These are phyloP conservation scores for Xylaria sp. DNA, from an alignment of 2,329 filamentous ascomycete genomes.

Conservation along the genomic window DNA sequence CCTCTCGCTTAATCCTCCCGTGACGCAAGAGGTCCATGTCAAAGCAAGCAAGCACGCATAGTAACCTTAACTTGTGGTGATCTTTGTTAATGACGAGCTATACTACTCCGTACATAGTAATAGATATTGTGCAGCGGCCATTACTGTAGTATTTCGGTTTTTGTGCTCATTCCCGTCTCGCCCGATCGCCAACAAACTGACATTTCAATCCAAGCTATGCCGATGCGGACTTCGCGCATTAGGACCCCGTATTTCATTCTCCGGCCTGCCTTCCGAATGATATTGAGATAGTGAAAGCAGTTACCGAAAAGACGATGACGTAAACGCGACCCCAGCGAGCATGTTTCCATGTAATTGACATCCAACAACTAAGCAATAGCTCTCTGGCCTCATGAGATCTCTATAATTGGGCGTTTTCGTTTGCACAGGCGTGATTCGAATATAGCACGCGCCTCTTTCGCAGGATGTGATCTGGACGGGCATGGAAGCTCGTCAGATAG, in stretches of 20 bases:
- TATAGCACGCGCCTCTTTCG: background rate
- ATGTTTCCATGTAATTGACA: background rate
- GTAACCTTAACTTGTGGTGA: slow-evolving; percentile 3
- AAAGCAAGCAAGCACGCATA: background rate
- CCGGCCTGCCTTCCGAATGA: background rate
- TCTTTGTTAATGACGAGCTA: background rate
- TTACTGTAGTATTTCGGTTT: background rate
- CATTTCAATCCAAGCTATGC: background rate
- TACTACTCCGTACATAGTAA: too few relatives aligned
- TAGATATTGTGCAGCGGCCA: background rate
- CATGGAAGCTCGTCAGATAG: background rate
- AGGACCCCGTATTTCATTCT: background rate
- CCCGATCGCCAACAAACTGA: background rate
- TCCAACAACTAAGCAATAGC: background rate
- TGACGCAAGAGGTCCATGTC: background rate
- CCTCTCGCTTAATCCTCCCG: slow-evolving; percentile 14
- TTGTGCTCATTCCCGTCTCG: background rate
- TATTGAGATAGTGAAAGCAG: background rate
- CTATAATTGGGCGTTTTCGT: background rate
- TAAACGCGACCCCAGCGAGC: background rate
- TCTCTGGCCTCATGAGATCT: background rate
- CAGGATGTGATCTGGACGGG: background rate
- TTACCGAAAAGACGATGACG: background rate
- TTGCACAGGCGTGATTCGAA: background rate
- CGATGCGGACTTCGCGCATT: background rate